Percentiles rank a stretch among this genome's conserved stretches.
Evolutionary conservation across 148 eudicot species (phyloP).

Genomic region (Diospyros kaki): DNA sequence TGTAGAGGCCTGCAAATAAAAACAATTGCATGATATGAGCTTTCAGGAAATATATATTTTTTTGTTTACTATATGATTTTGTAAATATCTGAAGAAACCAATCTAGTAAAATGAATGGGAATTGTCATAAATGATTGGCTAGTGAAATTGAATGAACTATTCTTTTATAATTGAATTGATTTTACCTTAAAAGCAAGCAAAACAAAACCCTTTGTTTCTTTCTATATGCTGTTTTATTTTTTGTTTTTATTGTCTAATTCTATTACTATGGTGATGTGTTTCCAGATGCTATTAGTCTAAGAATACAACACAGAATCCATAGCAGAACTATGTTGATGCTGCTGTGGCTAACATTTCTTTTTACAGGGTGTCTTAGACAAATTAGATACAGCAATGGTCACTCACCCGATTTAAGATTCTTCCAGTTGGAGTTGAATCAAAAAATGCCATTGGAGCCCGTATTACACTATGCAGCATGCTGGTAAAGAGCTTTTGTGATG

Average conservation of each 20-base stretch:
- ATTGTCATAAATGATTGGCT: neutral
- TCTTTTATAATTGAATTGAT: neutral
- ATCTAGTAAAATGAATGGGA: neutral
- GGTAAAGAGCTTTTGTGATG: conserved; percentile 78
- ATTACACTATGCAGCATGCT: conserved; percentile 65
- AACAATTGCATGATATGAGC: conserved; percentile 6
- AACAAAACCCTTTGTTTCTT: neutral
- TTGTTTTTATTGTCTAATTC: neutral
- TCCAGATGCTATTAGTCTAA: neutral
- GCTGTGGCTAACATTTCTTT: neutral
- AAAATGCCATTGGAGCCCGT: conserved; percentile 92
- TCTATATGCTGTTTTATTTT: neutral
- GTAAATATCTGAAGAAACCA: neutral
- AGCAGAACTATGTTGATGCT: neutral
- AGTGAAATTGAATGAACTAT: neutral
- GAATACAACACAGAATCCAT: neutral
- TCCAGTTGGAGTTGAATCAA: conserved; percentile 94
- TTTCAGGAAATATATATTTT: neutral
- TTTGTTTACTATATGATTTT: no score
- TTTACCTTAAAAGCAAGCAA: conserved; percentile 3
- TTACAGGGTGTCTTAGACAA: neutral
- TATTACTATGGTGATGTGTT: neutral
- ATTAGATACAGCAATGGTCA: neutral
- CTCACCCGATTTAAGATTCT: conserved; percentile 91
- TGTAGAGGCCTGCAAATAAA: conserved; percentile 72